A percentile compares a stretch with the other conserved stretches of the same genome.
phyloP scores from a whole-genome alignment of 352 stramenopile genomes.

The Phytophthora pini region DNA sequence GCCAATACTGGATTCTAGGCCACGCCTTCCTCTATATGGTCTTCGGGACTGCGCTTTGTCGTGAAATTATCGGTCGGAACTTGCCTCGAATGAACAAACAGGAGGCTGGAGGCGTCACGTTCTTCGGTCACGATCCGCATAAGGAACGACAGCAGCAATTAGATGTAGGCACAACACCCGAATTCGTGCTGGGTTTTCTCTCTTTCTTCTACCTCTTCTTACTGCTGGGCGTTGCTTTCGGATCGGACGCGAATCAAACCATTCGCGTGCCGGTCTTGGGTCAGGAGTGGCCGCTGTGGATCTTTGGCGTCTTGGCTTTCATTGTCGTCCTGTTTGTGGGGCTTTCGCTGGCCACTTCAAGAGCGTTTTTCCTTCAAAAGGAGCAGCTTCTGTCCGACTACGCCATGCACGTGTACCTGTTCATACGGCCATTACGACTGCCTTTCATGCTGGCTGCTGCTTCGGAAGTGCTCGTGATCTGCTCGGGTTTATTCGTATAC shows the following conservation, averaged over 20 bases:
- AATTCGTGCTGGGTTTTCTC: conserved; percentile 84
- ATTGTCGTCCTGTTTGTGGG: conserved; percentile 84
- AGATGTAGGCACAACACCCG: conserved; percentile 77
- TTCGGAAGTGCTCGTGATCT: conserved; percentile 84
- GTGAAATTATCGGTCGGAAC: conserved; percentile 85
- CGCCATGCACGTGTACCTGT: conserved; percentile 79
- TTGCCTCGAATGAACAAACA: conserved; percentile 84
- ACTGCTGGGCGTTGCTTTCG: conserved; percentile 79
- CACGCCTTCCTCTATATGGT: conserved; percentile 85
- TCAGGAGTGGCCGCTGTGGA: conserved; percentile 81
- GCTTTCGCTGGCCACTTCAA: conserved; percentile 74
- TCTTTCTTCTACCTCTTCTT: conserved; percentile 90
- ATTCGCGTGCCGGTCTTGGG: conserved; percentile 63
- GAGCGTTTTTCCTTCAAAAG: conserved; percentile 82
- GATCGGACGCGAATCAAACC: conserved; percentile 51
- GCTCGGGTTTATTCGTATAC: conserved; percentile 83
- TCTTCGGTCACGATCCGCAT: conserved; percentile 82
- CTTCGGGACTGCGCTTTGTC: conserved; percentile 76
- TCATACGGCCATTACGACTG: conserved; percentile 60
- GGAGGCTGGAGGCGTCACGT: conserved; percentile 82
- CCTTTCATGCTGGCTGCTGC: conserved; percentile 83
- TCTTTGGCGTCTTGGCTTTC: conserved; percentile 88
- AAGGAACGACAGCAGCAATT: conserved; percentile 63
- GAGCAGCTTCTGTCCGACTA: conserved; percentile 83
- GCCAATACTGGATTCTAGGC: conserved; percentile 82